Base-by-base conservation (phyloP, 805 yeast species). In the Lachancea fermentati region DNA sequence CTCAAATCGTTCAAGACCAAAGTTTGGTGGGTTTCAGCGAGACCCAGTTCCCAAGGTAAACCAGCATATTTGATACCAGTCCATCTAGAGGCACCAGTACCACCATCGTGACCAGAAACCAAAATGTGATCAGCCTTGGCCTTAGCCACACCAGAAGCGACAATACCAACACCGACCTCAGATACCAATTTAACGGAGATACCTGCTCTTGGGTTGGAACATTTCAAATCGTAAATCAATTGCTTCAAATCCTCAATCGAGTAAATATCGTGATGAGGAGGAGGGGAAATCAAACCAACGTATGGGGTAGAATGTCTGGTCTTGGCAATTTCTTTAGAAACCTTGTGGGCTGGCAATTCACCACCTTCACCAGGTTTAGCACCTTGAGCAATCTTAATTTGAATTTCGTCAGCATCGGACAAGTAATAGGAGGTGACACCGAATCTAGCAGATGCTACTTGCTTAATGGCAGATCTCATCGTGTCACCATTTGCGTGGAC, bases 281-380 rank as follows among this genome's bases (percentile, higher is more conserved):
- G 97, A 26, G 98, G 98, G 30, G 96, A 87, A 54, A 93, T 91
- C 58, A 91, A 74, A 55, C 97, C 97, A 43, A 91, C 97, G 57
- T 95, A 95, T 24, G 94, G 86, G 24, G 97, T 91, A 1, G 97
- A 88, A 66, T 89, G 96, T 68, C 98, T 79, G 6, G 97, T 89
- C 66, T 84, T 86, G 35, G 95, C 98, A 68, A 91, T 91, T 36
- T 77, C 76, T 44, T 73, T 78, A 19, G 91, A 76, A 36, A 91
- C 98, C 67, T 91, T 91, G 69, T 85, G 84, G 44, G 95, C 96
- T 28, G 96, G 96, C 52, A 88, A 73, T 67, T 93, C 97, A 74
- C 98, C 98, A 74, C 98, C 98, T 72, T 93, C 97, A 71, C 97
- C 98, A 8, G 97, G 97, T 68, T 91, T 91, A 41, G 98, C 98